Conservation (phyloP, 805 yeast genomes). For the Kockiozyma suomiensis region DNA sequence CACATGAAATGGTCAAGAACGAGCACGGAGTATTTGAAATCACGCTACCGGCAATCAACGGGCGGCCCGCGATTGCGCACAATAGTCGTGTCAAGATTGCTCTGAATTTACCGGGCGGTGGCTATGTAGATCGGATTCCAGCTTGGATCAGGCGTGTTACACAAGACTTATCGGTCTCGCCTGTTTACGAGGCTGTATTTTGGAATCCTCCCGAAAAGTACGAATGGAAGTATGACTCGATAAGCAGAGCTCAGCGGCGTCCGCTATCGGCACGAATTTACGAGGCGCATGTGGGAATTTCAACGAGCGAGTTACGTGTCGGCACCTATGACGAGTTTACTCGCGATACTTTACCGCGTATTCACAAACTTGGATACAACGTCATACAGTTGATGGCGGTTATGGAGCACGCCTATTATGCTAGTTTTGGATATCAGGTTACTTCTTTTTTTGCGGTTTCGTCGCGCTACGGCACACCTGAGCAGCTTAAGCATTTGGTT, state of each 20-base stretch:
- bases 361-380: conserved; percentile 83
- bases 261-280: conserved; percentile 69
- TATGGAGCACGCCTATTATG: conserved; percentile 98
- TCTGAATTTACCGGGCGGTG: conserved; percentile 67
- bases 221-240: conserved; percentile 54
- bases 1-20: conserved; percentile 61
- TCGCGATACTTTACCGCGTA: conserved; percentile 74
- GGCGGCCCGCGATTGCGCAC: conserved; percentile 72
- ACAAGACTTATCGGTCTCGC: conserved; percentile 51
- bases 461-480: conserved; percentile 93
- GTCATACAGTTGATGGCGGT: conserved; percentile 95
- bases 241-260: conserved; percentile 43
- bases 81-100: conserved; percentile 70
- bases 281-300: conserved; percentile 93
- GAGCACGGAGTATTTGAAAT: conserved; percentile 72
- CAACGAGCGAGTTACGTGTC: conserved; percentile 83
- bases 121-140: conserved; percentile 75
- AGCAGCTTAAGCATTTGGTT: conserved; percentile 84
- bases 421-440: conserved; percentile 96
- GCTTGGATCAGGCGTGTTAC: conserved; percentile 89
- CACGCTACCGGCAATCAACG: conserved; percentile 58
- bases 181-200: conserved; percentile 79
- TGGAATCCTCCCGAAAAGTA: conserved; percentile 80
- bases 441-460: conserved; percentile 89
- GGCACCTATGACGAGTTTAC: conserved; percentile 89